phyloP scores from a whole-genome alignment of 1,284 basidiomycete species.

The Moesziomyces parantarcticus region DNA sequence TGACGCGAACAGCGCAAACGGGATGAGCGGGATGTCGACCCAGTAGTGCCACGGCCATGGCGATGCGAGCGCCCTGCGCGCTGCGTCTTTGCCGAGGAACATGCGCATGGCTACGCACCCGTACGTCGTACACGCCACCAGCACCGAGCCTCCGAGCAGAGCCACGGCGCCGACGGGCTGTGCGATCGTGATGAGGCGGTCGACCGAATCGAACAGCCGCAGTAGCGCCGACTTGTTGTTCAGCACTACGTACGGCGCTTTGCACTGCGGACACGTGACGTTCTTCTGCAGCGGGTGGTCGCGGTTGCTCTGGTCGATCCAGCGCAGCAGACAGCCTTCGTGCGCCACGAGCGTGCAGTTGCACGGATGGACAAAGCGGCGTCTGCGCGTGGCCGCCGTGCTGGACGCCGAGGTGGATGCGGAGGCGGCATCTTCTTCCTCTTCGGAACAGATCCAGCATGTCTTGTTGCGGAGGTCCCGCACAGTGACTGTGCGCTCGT shows the following conservation, averaged over 20 bases:
- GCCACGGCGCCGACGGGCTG: constrained; percentile 39
- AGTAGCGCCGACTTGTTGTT: constrained; percentile 48
- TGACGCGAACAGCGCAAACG: constrained; percentile 58
- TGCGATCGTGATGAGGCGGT: constrained; percentile 28
- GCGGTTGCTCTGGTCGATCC: constrained; percentile 52
- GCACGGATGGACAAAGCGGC: constrained; percentile 59
- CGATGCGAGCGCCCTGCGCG: constrained; percentile 32
- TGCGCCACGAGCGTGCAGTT: constrained; percentile 62
- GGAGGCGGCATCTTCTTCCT: constrained; percentile 39
- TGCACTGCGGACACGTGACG: constrained; percentile 57
- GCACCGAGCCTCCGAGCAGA: constrained; percentile 30
- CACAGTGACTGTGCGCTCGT: constrained; percentile 45
- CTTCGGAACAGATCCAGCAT: constrained; percentile 63
- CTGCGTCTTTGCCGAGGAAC: constrained; percentile 50
- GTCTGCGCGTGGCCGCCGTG: constrained; percentile 7
- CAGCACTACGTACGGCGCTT: constrained; percentile 47
- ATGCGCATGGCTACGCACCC: constrained; percentile 55
- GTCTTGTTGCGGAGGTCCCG: constrained; percentile 49
- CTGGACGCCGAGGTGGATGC: not conserved
- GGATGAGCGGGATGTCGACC: constrained; percentile 64
- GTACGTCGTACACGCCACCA: constrained; percentile 51
- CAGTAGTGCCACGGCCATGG: constrained; percentile 63
- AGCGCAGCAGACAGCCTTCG: constrained; percentile 55
- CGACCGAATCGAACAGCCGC: constrained; percentile 37
- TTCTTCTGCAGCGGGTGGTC: constrained; percentile 30